Evolutionary conservation across 805 yeast species (phyloP).

Genomic region (Spathaspora sp.): DNA sequence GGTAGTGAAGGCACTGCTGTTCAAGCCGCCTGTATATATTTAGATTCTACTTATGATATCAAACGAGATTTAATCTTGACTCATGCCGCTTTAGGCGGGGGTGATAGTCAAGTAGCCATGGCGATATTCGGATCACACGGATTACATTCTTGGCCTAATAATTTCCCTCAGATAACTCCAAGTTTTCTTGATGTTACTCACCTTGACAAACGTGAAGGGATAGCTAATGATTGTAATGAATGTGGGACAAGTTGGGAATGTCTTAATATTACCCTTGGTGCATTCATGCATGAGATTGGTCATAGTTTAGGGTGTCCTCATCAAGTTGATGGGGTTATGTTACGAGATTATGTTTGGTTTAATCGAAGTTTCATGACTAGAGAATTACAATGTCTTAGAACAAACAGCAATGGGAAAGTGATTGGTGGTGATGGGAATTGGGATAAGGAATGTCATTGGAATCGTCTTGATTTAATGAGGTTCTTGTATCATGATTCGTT

Average conservation of each 20-base stretch:
- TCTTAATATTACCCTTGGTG: slow-evolving; percentile 80
- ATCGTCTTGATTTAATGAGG: slow-evolving; percentile 72
- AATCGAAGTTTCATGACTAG: slow-evolving; percentile 77
- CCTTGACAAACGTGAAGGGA: slow-evolving; percentile 53
- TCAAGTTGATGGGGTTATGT: slow-evolving; percentile 86
- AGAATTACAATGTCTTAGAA: slow-evolving; percentile 57
- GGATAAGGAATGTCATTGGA: slow-evolving; percentile 80
- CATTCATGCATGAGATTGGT: slow-evolving; percentile 94
- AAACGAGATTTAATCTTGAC: slow-evolving; percentile 57
- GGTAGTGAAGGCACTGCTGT: slow-evolving; percentile 52
- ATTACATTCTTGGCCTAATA: slow-evolving; percentile 87
- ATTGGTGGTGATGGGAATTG: slow-evolving; percentile 36
- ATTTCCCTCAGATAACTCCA: slow-evolving; percentile 64
- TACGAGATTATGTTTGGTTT: slow-evolving; percentile 77
- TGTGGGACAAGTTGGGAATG: slow-evolving; percentile 92
- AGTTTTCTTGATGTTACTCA: slow-evolving; percentile 70
- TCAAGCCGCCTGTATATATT: slow-evolving; percentile 80
- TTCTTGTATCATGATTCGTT: slow-evolving; percentile 82
- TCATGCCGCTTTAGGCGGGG: slow-evolving; percentile 96
- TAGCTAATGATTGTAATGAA: slow-evolving; percentile 87
- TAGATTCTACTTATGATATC: slow-evolving; percentile 84
- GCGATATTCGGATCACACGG: slow-evolving; percentile 97
- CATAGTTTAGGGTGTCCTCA: slow-evolving; percentile 91
- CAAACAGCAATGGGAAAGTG: slow-evolving; percentile 42
- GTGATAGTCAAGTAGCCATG: slow-evolving; percentile 60